Percentiles rank a stretch among this genome's conserved stretches.
These are phyloP conservation scores for Coemansia sp. DNA, from an alignment of 192 early-diverging fungal species.

Conservation along the genomic window DNA sequence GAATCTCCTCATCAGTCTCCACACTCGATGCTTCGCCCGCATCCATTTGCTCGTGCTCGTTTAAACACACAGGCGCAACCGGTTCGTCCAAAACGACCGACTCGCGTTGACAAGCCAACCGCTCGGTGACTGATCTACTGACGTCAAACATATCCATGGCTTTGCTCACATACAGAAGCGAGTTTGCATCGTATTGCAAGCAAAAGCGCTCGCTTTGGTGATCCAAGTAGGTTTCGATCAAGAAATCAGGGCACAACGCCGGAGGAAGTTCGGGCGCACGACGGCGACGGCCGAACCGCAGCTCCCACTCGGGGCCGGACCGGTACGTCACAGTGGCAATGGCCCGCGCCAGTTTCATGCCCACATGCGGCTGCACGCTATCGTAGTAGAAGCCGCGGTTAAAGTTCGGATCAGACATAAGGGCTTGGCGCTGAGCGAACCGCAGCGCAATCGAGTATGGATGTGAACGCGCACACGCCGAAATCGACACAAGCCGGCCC, in stretches of 20 bases:
- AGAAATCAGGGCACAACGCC: conserved; percentile 85
- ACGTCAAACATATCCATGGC: conserved; percentile 99
- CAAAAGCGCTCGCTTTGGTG: conserved; percentile 95
- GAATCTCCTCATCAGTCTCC: conserved; percentile 44
- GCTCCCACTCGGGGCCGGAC: conserved; percentile 97
- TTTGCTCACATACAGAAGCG: conserved; percentile 89
- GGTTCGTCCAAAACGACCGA: conserved; percentile 10
- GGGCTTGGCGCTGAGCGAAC: conserved; percentile 84
- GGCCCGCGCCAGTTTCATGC: conserved; percentile 93
- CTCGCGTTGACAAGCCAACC: conserved; percentile 44
- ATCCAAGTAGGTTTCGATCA: conserved; percentile 95
- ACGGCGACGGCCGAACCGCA: conserved; percentile 86
- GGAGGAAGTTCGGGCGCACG: conserved; percentile 69
- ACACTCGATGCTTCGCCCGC: conserved; percentile 11
- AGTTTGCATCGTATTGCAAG: conserved; percentile 91
- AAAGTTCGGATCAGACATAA: conserved; percentile 94
- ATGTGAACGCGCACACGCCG: conserved; percentile 89
- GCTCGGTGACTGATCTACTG: conserved; percentile 55
- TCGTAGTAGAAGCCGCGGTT: conserved; percentile 93
- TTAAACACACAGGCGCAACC: conserved; percentile 23
- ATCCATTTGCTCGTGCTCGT: conserved; percentile 18
- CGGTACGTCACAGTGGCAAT: conserved; percentile 93
- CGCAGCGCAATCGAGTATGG: conserved; percentile 95
- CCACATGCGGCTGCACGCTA: conserved; percentile 79
- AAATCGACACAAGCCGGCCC: conserved; percentile 76